Percentiles rank a stretch among this genome's conserved stretches.
These are phyloP conservation scores for Flaveria trinervia DNA, from an alignment of 129 eudicot species.

Conservation along the genomic window DNA sequence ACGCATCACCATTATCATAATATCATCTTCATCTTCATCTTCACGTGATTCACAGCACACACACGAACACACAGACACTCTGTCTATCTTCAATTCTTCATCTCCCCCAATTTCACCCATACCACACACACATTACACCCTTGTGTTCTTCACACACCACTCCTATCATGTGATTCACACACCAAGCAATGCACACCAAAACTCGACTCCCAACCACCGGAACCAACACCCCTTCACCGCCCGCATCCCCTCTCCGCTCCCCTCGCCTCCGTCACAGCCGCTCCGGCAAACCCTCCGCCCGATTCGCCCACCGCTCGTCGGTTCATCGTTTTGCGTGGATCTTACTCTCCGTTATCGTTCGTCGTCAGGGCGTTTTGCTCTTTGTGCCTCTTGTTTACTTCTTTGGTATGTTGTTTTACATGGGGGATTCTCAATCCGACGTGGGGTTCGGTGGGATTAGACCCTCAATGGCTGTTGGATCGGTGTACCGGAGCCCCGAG, in stretches of 20 bases:
- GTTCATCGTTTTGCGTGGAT: constrained; percentile 58
- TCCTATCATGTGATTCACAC: not conserved
- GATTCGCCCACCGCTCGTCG: constrained; percentile 43
- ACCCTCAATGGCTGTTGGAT: constrained; percentile 57
- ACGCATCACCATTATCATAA: constrained; percentile 15
- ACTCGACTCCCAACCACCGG: constrained; percentile 77
- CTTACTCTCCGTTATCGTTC: constrained; percentile 56
- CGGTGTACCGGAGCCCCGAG: constrained; percentile 83
- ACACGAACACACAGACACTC: constrained; percentile 20
- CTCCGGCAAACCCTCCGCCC: constrained; percentile 33
- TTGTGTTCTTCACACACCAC: not conserved
- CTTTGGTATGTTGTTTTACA: constrained; percentile 52
- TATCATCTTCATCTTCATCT: constrained; percentile 17
- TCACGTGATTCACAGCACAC: constrained; percentile 32
- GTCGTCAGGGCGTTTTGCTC: constrained; percentile 66
- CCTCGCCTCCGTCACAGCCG: constrained; percentile 56
- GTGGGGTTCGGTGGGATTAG: constrained; percentile 39
- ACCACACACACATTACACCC: constrained; percentile 13
- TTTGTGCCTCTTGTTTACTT: constrained; percentile 70
- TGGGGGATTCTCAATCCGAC: constrained; percentile 60
- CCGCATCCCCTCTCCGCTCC: constrained; percentile 65
- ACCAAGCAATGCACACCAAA: constrained; percentile 61
- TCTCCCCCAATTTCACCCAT: not conserved
- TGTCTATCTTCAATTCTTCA: not conserved
- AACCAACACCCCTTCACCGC: constrained; percentile 75